Evolutionary conservation across 805 yeast genomes (phyloP), one percentile per base, ranked within the genome.

Genomic region (Saturnispora sekii): DNA sequence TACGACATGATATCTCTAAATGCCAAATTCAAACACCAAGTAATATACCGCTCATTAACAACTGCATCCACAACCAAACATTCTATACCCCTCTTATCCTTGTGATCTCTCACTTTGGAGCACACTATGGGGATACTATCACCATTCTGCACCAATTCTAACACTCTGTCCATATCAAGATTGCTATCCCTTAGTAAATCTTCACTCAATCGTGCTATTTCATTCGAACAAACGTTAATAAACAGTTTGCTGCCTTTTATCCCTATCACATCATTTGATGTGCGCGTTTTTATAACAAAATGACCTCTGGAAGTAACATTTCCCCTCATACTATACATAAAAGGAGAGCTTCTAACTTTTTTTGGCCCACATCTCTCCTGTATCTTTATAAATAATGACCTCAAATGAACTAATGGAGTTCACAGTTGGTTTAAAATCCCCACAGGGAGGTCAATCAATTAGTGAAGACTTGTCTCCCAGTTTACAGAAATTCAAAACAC

Each of bases 41-140:
- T 64, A 64, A 80, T 70, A 40, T 88, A 77, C 32, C 63, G 64
- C 8, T 76, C 69, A 57, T 85, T 79, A 47, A 87, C 73, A 40
- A 89, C 79, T 61, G 96, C 88, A 60, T 88, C 96, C 54, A 77
- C 77, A 1, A 85, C 88, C 36, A 72, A 63, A 36, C 88, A 76
- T 12, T 66, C 60, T 3, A 64, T 61, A 1, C 94, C 94, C 53
- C 77, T 77, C 56, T 88, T 88, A 59, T 89, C 96, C 11, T 48
- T 58, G 38, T 73, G 81, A 7, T 53, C 53, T 10, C 79, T 57
- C 45, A 70, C 59, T 40, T 73, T 74, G 0, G 72, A 78, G 0
- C 85, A 77, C 1, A 84, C 72, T 2, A 89, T 76, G 1, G 96
- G 96, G 2, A 87, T 81, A 48, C 96, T 88, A 55, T 81, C 70